Conservation (phyloP, 1,284 basidiomycete species). For the Malassezia restricta region DNA sequence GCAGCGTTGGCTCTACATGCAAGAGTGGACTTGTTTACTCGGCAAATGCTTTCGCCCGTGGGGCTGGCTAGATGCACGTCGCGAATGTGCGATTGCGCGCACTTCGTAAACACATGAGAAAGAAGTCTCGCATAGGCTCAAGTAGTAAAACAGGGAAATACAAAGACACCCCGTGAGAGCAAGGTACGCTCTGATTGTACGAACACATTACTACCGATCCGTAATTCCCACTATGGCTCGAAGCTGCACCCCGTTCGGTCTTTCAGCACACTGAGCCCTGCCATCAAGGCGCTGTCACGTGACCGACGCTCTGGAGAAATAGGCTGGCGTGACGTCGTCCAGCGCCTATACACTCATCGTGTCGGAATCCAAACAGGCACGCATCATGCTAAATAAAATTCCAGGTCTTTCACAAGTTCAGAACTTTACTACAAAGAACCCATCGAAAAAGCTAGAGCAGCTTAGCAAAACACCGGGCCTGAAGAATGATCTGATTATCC, state of each 20-base stretch:
- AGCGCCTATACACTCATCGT: too few relatives aligned
- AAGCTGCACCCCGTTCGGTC: too few relatives aligned
- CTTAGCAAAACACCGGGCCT: constrained; percentile 48
- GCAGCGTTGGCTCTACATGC: background rate
- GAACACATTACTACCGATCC: constrained; percentile 32
- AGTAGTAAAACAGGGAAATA: constrained; percentile 29
- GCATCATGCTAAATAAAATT: constrained; percentile 19
- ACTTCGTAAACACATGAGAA: constrained; percentile 32
- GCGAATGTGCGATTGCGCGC: constrained; percentile 31
- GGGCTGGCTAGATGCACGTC: background rate
- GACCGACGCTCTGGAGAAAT: too few relatives aligned
- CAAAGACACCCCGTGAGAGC: constrained; percentile 23
- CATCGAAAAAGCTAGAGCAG: constrained; percentile 12
- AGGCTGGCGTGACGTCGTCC: too few relatives aligned
- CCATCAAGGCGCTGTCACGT: too few relatives aligned
- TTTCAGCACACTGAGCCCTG: too few relatives aligned
- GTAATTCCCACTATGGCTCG: constrained; percentile 11
- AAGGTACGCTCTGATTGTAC: constrained; percentile 25
- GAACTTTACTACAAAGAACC: constrained; percentile 21
- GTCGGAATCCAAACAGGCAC: too few relatives aligned
- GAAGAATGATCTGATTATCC: constrained; percentile 76
- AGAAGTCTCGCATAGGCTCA: constrained; percentile 26
- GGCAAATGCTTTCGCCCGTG: background rate
- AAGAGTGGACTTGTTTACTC: background rate
- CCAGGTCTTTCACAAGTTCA: constrained; percentile 30